These are phyloP conservation scores for Hanseniaspora clermontiae DNA, from an alignment of 805 yeast species.

Conservation along the genomic window DNA sequence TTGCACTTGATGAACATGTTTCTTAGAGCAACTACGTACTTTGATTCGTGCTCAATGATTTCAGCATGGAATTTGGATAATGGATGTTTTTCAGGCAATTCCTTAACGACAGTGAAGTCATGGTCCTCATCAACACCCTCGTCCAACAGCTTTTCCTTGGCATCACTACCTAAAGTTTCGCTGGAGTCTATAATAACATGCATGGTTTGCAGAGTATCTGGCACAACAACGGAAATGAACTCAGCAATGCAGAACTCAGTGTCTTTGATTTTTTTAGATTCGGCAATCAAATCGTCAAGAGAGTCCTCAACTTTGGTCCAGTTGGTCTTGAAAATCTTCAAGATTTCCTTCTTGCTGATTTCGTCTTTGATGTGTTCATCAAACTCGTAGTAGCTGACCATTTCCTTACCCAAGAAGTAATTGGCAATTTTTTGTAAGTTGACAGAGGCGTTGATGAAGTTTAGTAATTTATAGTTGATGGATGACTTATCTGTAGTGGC, in stretches of 20 bases:
- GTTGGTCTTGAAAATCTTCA: neutral
- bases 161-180: conserved; percentile 49
- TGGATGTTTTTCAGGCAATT: conserved; percentile 42
- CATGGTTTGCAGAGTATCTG: conserved; percentile 43
- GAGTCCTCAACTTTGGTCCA: neutral
- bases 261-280: neutral
- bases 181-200: conserved; percentile 60
- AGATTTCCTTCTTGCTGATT: neutral
- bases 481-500: conserved; percentile 33
- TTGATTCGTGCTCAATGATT: conserved; percentile 52
- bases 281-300: neutral
- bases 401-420: conserved; percentile 11
- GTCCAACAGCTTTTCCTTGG: conserved; percentile 42
- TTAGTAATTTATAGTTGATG: conserved; percentile 1
- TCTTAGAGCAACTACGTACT: conserved; percentile 1
- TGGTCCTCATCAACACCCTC: conserved; percentile 34
- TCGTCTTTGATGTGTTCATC: conserved; percentile 11
- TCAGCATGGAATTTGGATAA: conserved; percentile 31
- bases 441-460: conserved; percentile 2
- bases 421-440: conserved; percentile 11
- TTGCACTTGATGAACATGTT: conserved; percentile 4
- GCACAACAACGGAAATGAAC: conserved; percentile 25
- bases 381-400: conserved; percentile 13
- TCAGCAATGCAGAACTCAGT: conserved; percentile 3
- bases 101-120: conserved; percentile 23